Base-by-base conservation (phyloP, 257 asterid genomes). In the Salvia hispanica region DNA sequence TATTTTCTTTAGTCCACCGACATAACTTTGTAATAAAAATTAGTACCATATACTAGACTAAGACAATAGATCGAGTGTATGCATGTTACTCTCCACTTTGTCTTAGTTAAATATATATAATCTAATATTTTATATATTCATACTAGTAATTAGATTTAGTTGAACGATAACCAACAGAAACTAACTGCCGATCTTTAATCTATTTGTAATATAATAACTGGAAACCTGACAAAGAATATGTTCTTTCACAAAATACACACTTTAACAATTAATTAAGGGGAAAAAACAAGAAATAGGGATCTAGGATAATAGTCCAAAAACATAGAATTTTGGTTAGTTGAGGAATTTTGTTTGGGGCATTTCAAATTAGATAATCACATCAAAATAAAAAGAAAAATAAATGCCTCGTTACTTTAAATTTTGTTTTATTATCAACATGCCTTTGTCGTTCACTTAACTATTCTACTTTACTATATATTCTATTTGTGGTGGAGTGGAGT, bases 61-160 rank as follows among this genome's bases (percentile, higher is more conserved):
- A n/a, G 11, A 4, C 3, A 34, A 36, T 2, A 14, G 16, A 9
- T 58, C 21, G 39, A 45, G 31, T 45, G 51, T 47, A 48, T 45
- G 78, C 89, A 83, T 77, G 89, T 83, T 81, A 71, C 76, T 18
- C 73, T 48, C 84, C 84, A 83, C 81, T 65, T 28, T 59, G 33
- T 16, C 14, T 59, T 39, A 5, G 10, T 64, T 18, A 2, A 18
- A 18, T 18, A 18, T 18, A 18, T 25, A 25, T 1, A 25, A 18
- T 25, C 1, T 1, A 25, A 25, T 25, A 25, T 25, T 25, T 43
- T 10, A 16, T 55, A 15, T 7, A 58, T 15, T 15, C 12, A 54
- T 8, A 50, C 6, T 66, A 55, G 69, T 71, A 39, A 25, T 25
- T 25, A 25, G 2, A 25, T 25, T 25, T 25, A 25, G 31, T 25